Conservation (phyloP, 1,139 yeast genomes). For the Taphrina flavorubra region DNA sequence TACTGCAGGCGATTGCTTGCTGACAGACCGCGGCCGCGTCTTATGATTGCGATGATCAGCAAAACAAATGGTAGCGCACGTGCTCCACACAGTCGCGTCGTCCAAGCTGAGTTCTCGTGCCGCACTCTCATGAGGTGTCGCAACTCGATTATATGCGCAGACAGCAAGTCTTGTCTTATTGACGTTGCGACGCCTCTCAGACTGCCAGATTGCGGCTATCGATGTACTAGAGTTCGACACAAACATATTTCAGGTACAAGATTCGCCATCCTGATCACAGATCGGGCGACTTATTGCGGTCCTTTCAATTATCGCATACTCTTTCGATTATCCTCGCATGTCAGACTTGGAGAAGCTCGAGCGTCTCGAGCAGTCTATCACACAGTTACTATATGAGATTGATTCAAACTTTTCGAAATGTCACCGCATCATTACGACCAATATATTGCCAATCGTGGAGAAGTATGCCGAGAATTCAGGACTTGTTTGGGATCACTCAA, state of each 20-base stretch:
- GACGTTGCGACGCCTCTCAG: not conserved
- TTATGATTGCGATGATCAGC: not conserved
- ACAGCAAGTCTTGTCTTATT: not conserved
- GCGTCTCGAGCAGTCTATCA: constrained; percentile 78
- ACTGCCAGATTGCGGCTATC: no score
- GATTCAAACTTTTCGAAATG: constrained; percentile 72
- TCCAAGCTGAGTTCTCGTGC: constrained; percentile 2
- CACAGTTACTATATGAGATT: constrained; percentile 76
- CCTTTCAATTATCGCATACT: not conserved
- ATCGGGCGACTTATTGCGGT: no score
- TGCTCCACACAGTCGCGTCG: not conserved
- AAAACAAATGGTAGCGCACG: not conserved
- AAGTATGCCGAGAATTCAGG: constrained; percentile 63
- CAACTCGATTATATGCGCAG: not conserved
- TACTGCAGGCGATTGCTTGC: no score
- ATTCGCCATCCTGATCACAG: no score
- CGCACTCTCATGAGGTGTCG: not conserved
- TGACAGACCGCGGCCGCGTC: no score
- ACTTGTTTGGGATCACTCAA: constrained; percentile 60
- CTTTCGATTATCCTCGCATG: not conserved
- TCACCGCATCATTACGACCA: constrained; percentile 66
- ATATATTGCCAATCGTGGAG: constrained; percentile 66
- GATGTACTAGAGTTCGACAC: no score
- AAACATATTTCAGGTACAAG: no score
- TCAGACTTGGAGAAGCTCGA: constrained; percentile 55